Evolutionary conservation across 2,329 filamentous ascomycete genomes (phyloP).

Genomic region (Aspergillus sp.): DNA sequence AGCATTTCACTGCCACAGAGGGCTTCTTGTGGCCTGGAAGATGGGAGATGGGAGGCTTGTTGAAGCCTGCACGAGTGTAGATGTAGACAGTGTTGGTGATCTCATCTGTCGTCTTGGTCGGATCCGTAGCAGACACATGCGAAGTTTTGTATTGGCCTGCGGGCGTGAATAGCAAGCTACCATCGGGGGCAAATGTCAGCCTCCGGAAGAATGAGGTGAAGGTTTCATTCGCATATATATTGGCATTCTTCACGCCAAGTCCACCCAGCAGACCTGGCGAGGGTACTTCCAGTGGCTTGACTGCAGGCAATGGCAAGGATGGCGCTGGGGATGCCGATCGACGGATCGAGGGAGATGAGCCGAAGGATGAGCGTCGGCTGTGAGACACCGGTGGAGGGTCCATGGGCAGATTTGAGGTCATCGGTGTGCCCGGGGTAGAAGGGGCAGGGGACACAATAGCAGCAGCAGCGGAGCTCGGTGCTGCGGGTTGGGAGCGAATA

Average conservation of each 20-base stretch:
- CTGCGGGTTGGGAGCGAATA: conserved; percentile 34
- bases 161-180: conserved; percentile 88
- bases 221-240: conserved; percentile 93
- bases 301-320: conserved; percentile 88
- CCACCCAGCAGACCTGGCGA: conserved; percentile 68
- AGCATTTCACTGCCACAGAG: conserved; percentile 92
- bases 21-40: conserved; percentile 97
- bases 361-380: conserved; percentile 91
- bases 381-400: conserved; percentile 92
- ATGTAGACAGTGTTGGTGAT: conserved; percentile 98
- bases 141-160: conserved; percentile 92
- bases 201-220: conserved; percentile 95
- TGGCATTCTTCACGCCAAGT: conserved; percentile 76
- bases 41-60: conserved; percentile 93
- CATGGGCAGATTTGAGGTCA: conserved; percentile 87
- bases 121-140: conserved; percentile 66
- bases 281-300: conserved; percentile 90
- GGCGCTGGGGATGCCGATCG: conserved; percentile 91
- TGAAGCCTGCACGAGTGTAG: conserved; percentile 93
- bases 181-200: conserved; percentile 91
- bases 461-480: conserved; percentile 50
- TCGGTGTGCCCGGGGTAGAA: conserved; percentile 91
- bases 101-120: conserved; percentile 75
- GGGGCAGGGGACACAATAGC: conserved; percentile 79
- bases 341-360: conserved; percentile 72